Base-by-base conservation (phyloP, 306 rosid genomes). In the Chamaecrista fasciculata region DNA sequence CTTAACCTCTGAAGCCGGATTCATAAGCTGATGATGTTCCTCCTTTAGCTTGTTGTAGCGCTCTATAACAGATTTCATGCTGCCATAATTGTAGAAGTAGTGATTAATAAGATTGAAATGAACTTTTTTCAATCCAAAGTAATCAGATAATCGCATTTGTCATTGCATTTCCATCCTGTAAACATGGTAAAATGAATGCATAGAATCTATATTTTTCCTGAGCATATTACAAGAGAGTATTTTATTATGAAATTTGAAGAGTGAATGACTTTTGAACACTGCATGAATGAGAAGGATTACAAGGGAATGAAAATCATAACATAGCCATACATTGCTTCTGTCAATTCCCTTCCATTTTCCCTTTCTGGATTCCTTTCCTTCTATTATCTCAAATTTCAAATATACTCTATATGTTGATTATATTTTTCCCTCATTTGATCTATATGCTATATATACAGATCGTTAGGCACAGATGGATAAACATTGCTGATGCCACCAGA, bases 61-160 rank as follows among this genome's bases (percentile, higher is more conserved):
- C 20, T 85, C 93, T 19, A 81, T 79, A 5, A 81, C 62, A 26
- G 86, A 72, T 71, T 76, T 77, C 85, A 87, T 67, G 85, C 96
- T 89, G 85, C 64, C 46, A 75, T 11, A 49, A 14, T 34, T 23
- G 29, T 37, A 42, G 2, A 44, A 62, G 6, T 58, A 23, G 2
- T 0, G 18, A 70, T 66, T 42, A 49, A 4, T 11, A 39, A 36
- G 34, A 62, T 66, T 49, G 9, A 29, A 57, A 55, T 21, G 21
- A 28, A 7, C 28, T 50, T 56, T 42, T 19, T 4, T 42, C 31
- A 43, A 72, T 62, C 55, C 52, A 28, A 53, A 56, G n/a, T n/a
- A 11, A 15, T 23, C 1, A 25, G n/a, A 11, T 53, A 24, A 28
- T 53, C 1, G 12, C 52, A 16, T 6, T 6, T 25, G 29, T 4